Percentiles rank a stretch among this genome's conserved stretches.
These are phyloP conservation scores for Sambucus nigra DNA, from an alignment of 129 eudicot genomes.

Conservation along the genomic window DNA sequence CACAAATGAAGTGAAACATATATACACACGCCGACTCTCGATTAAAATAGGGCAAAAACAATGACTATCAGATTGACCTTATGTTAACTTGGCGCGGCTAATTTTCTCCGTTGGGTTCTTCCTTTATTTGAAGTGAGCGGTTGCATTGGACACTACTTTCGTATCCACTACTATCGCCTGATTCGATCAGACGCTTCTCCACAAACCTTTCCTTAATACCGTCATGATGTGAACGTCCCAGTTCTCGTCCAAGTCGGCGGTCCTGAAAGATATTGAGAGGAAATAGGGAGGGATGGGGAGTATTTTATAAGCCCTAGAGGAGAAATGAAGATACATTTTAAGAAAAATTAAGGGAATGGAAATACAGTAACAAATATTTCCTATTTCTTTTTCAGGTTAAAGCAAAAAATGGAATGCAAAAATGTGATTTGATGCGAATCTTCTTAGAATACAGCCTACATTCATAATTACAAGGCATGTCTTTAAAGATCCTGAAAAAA, in stretches of 20 bases:
- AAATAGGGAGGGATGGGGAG: background rate
- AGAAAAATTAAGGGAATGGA: no score
- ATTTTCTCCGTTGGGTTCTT: conserved; percentile 33
- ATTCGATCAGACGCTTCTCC: conserved; percentile 40
- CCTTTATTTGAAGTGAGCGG: conserved; percentile 33
- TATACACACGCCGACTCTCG: background rate
- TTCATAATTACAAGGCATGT: no score
- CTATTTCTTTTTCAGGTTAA: background rate
- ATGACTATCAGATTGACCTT: background rate
- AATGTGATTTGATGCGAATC: background rate
- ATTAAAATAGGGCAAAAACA: background rate
- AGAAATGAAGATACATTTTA: no score
- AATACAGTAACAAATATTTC: no score
- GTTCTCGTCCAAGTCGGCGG: conserved; percentile 41
- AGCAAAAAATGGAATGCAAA: background rate
- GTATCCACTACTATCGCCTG: conserved; percentile 79
- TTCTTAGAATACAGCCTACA: no score
- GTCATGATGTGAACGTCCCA: conserved; percentile 21
- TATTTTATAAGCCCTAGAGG: no score
- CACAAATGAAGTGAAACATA: no score
- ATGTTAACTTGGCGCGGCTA: background rate
- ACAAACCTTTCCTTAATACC: conserved; percentile 26
- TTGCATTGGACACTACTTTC: conserved; percentile 62
- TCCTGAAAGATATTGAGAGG: conserved; percentile 30
- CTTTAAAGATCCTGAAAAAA: no score